Conservation (phyloP, 805 yeast species). For the Candida coquimbonensis region DNA sequence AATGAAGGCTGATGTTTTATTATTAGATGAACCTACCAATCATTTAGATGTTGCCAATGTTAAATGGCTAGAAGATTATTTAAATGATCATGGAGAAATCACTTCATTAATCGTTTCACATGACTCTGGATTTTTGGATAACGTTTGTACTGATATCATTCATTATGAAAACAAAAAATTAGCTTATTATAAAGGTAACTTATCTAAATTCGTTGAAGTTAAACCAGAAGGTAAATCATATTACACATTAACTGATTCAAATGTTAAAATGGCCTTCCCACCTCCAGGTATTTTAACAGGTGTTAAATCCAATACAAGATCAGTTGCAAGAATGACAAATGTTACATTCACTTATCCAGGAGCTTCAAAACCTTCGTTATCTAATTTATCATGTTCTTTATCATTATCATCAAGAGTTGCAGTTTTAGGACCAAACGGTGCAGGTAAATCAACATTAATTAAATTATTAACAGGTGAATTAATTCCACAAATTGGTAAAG, state of each 20-base stretch:
- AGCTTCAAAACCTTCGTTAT: constrained; percentile 73
- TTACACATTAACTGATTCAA: constrained; percentile 87
- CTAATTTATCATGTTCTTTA: constrained; percentile 78
- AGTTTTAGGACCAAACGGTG: constrained; percentile 96
- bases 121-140: constrained; percentile 94
- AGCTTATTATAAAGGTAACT: constrained; percentile 93
- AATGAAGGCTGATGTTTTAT: constrained; percentile 90
- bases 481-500: constrained; percentile 79
- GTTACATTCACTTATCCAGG: constrained; percentile 92
- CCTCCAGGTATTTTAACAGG: constrained; percentile 98
- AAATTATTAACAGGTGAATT: constrained; percentile 90
- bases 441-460: constrained; percentile 95
- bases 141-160: constrained; percentile 92
- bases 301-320: constrained; percentile 88
- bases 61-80: constrained; percentile 87
- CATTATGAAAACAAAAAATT: constrained; percentile 94
- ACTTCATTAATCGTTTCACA: constrained; percentile 95
- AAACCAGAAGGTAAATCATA: constrained; percentile 96
- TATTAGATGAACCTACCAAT: constrained; percentile 97
- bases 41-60: constrained; percentile 94
- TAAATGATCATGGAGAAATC: constrained; percentile 74
- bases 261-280: constrained; percentile 96
- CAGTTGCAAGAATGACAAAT: constrained; percentile 81
- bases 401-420: constrained; percentile 96
- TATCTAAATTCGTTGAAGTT: constrained; percentile 83